phyloP scores from a whole-genome alignment of 2,329 filamentous ascomycete species.

The Helicocarpus griseus region DNA sequence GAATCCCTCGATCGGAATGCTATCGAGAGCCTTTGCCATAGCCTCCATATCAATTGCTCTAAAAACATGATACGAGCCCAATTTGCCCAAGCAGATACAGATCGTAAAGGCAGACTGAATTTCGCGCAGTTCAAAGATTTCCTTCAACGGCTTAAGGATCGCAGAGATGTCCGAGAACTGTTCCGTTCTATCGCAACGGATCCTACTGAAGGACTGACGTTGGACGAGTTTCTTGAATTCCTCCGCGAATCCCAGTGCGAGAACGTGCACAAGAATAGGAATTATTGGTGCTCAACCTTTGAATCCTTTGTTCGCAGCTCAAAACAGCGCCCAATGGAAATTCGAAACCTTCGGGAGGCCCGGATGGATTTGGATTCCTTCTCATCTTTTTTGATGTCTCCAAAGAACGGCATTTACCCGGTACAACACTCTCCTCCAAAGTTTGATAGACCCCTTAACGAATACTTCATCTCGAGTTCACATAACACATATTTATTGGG shows the following conservation, averaged over 20 bases:
- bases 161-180: constrained; percentile 68
- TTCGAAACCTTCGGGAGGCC: constrained; percentile 34
- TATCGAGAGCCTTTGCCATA: constrained; percentile 75
- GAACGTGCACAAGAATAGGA: constrained; percentile 56
- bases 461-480: constrained; percentile 97
- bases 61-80: constrained; percentile 61
- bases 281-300: constrained; percentile 64
- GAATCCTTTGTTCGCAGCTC: constrained; percentile 56
- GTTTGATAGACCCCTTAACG: constrained; percentile 78
- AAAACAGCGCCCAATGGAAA: constrained; percentile 38
- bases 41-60: constrained; percentile 84
- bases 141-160: constrained; percentile 69
- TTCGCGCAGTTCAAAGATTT: constrained; percentile 78
- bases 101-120: constrained; percentile 56
- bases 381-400: constrained; percentile 65
- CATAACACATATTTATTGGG: constrained; percentile 97
- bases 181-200: constrained; percentile 55
- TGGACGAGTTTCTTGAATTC: constrained; percentile 66
- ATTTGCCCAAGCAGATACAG: constrained; percentile 64
- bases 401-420: constrained; percentile 58
- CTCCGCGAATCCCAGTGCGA: constrained; percentile 65
- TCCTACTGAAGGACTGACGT: constrained; percentile 55
- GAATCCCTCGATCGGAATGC: constrained; percentile 68
- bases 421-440: constrained; percentile 51
- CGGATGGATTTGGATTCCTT: constrained; percentile 73